These are phyloP conservation scores for Saturnispora quitensis DNA, from an alignment of 805 yeast genomes.

Conservation along the genomic window DNA sequence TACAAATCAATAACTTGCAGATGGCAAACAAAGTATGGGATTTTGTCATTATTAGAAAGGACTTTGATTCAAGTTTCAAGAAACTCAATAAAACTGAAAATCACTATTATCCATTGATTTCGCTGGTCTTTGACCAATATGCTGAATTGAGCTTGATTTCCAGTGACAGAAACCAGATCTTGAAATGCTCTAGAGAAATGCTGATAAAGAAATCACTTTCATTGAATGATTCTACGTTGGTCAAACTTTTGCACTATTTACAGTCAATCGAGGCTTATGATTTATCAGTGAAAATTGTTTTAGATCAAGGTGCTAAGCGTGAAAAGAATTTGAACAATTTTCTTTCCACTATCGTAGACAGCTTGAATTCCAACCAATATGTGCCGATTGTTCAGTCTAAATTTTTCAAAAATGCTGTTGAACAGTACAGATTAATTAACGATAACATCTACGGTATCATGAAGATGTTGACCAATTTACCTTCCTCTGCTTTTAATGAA, in stretches of 20 bases:
- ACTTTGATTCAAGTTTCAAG: constrained; percentile 22
- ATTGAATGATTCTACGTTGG: constrained; percentile 18
- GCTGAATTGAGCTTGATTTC: constrained; percentile 15
- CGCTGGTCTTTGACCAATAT: constrained; percentile 18
- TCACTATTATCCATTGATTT: constrained; percentile 14
- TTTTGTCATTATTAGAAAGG: constrained; percentile 24
- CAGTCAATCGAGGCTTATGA: constrained; percentile 13
- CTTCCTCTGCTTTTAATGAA: neutral
- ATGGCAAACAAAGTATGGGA: constrained; percentile 26
- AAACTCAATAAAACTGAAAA: constrained; percentile 8
- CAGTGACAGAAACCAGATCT: constrained; percentile 18
- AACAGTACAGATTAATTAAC: constrained; percentile 26
- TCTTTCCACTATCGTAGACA: constrained; percentile 25
- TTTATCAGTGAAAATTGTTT: constrained; percentile 20
- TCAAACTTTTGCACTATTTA: constrained; percentile 21
- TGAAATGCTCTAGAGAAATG: constrained; percentile 25
- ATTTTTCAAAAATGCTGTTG: constrained; percentile 24
- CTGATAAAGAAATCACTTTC: constrained; percentile 22
- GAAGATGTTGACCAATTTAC: constrained; percentile 18
- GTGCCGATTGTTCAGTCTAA: constrained; percentile 15
- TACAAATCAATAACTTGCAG: constrained; percentile 17
- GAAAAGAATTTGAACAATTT: constrained; percentile 21
- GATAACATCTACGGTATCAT: constrained; percentile 30
- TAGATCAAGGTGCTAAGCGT: constrained; percentile 27
- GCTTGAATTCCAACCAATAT: constrained; percentile 16